Evolutionary conservation across 257 asterid genomes (phyloP).

Genomic region (Voacanga thouarsii): DNA sequence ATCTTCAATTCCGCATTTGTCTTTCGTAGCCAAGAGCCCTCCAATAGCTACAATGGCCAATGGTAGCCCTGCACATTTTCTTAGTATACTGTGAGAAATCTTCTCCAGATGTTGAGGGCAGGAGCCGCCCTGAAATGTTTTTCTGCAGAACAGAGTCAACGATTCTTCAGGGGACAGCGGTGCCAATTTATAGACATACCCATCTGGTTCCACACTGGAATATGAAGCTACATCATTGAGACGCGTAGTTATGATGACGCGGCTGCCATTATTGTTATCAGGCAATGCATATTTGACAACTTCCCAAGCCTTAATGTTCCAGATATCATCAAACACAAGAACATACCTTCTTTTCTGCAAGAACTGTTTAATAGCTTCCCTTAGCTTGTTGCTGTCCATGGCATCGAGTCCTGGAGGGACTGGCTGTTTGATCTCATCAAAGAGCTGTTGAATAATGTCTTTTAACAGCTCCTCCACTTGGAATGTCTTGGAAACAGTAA

Average conservation of each 20-base stretch:
- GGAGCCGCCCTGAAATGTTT: constrained; percentile 14
- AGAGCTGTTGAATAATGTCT: constrained; percentile 14
- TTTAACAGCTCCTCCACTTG: constrained; percentile 19
- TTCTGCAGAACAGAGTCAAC: constrained; percentile 17
- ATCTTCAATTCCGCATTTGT: constrained; percentile 10
- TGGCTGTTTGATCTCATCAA: constrained; percentile 7
- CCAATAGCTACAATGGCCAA: constrained; percentile 32
- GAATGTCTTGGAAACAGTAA: constrained; percentile 1
- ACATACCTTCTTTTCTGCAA: constrained; percentile 11
- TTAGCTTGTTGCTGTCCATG: neutral
- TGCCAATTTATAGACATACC: constrained; percentile 5
- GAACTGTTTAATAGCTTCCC: constrained; percentile 7
- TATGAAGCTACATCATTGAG: neutral
- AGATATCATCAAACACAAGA: constrained; percentile 20
- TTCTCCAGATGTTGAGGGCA: constrained; percentile 21
- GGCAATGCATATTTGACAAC: constrained; percentile 14
- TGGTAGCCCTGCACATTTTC: constrained; percentile 31
- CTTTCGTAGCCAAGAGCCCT: constrained; percentile 28
- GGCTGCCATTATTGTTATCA: constrained; percentile 15
- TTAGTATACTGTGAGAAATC: constrained; percentile 4
- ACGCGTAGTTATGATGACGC: constrained; percentile 21
- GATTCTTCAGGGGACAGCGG: constrained; percentile 15
- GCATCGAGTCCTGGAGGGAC: constrained; percentile 1
- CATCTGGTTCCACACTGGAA: neutral
- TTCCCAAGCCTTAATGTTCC: constrained; percentile 14